phyloP scores from a whole-genome alignment of 2,329 filamentous ascomycete species.

The Colletotrichum costaricense region DNA sequence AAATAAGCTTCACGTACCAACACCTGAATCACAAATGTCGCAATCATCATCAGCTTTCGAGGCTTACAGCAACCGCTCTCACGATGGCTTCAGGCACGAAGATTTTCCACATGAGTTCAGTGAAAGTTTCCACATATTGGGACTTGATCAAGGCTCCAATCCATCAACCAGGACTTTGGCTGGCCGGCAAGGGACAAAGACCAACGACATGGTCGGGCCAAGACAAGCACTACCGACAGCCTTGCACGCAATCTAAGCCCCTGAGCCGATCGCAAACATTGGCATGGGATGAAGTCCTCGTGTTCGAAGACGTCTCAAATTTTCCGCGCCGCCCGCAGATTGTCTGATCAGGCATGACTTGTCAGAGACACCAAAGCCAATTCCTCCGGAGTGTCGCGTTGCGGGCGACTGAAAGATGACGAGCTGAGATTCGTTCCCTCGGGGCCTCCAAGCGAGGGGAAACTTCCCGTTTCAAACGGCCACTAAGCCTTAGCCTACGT shows the following conservation, averaged over 20 bases:
- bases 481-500: constrained; percentile 17
- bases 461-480: constrained; percentile 23
- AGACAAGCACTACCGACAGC: background rate
- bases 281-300: constrained; percentile 19
- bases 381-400: background rate
- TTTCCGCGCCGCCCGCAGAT: constrained; percentile 24
- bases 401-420: background rate
- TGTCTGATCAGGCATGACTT: background rate
- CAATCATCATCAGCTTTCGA: background rate
- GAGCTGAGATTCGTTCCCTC: background rate
- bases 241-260: background rate
- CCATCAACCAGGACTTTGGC: background rate
- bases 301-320: constrained; percentile 18
- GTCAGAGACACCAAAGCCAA: constrained; percentile 1
- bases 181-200: too few species aligned
- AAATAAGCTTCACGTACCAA: constrained; percentile 3
- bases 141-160: background rate
- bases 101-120: background rate
- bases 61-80: background rate
- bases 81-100: background rate
- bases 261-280: constrained; percentile 13
- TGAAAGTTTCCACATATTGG: background rate
- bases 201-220: background rate
- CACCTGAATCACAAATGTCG: background rate
- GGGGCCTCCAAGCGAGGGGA: constrained; percentile 3